Base-by-base conservation (phyloP, 176 grass and related monocot genomes). In the Canna indica region DNA sequence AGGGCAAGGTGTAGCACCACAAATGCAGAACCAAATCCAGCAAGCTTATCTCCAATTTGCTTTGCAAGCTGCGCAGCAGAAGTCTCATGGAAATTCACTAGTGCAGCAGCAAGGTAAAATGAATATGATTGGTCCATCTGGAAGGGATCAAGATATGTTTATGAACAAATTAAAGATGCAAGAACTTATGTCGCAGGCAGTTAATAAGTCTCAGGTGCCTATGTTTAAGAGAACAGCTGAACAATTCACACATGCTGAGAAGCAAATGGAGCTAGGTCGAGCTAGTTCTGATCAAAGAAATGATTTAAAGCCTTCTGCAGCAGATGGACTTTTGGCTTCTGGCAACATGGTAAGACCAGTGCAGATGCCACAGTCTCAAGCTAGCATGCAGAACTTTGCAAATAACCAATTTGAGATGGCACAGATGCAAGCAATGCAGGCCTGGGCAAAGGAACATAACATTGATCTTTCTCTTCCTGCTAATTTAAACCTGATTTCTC, bases 381-480 rank as follows among this genome's bases (percentile, higher is more conserved):
- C 52, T 34, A 78, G 39, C 33, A 73, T 67, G 36, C 45, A 73
- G 67, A 85, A 13, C 25, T 67, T 61, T 32, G 71, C 69, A 67
- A 84, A 66, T 66, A 81, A 70, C 54, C 84, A 88, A n/a, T 50
- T 90, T 59, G 78, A 79, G 28, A 76, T 86, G 47, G 22, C 73
- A n/a, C 91, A 95, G 69, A 72, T 90, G 58, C 94, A 93, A 88
- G 79, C 81, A 57, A 80, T 99, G 80, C 86, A 93, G 73, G 82
- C 82, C 52, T 99, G 90, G 90, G 95, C 86, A 52, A 99, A 94
- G 71, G 86, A 93, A 59, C 57, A 86, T 59, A 99, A 99, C 14
- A 28, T 99, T 0, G 95, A 99, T 57, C 80, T 99, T 39, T 90
- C 95, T 58, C 77, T 88, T 88, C 90, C 95, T 67, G 84, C 90